Evolutionary conservation across 805 yeast species (phyloP), one percentile per base, ranked within the genome.

Genomic region (Kuraishia borneana): DNA sequence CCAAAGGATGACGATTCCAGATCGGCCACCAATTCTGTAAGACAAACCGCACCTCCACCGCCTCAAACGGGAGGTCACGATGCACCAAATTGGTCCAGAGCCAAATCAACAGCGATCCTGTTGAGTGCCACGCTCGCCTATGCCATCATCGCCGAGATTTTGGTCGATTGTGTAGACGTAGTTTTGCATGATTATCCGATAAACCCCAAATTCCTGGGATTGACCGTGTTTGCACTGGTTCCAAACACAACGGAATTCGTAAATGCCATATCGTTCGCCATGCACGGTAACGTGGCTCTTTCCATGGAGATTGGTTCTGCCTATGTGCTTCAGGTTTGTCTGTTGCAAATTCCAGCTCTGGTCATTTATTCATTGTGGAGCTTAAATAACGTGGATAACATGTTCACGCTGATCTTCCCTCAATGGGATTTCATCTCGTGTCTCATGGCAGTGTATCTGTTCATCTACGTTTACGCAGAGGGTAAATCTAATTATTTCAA

Each of bases 281-380:
- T 85, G 45, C 76, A 89, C 45, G 98, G 98, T 2, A 92, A 92
- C 45, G 95, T 92, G 36, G 95, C 98, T 1, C 63, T 92, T 31
- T 83, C 95, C 2, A 83, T 92, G 95, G 98, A 92, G 53, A 92
- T 92, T 55, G 98, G 98, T 39, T 78, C 94, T 41, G 98, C 98
- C 0, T 92, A 92, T 53, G 98, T 95, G 0, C 65, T 92, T 39
- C 98, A 92, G 55, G 98, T 92, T 12, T 89, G 95, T 45, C 63
- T 92, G 38, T 66, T 92, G 43, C 98, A 92, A 53, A 83, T 92
- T 31, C 98, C 98, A 1, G 77, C 92, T 2, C 68, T 92, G 50
- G 94, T 87, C 8, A 50, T 89, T 9, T 85, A 71, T 50, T 80
- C 95, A 2, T 68, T 81, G 37, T 58, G 45, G 46, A 49, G 51